Evolutionary conservation across 345 rosid genomes (phyloP).

Genomic region (Camelina neglecta): DNA sequence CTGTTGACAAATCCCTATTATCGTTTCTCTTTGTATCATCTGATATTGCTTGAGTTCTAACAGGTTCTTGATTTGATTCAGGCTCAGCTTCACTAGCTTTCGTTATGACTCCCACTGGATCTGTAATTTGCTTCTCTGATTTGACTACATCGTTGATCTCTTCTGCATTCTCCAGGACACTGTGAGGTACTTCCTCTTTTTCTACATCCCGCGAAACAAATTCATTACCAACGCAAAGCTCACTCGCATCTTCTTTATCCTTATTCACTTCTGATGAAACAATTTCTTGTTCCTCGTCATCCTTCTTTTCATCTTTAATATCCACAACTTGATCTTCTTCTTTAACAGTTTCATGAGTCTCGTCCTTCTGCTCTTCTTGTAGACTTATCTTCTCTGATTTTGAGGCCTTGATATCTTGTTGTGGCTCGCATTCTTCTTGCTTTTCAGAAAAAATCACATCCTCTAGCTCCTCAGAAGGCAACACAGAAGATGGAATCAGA

Average conservation of each 20-base stretch:
- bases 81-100: slow-evolving; percentile 12
- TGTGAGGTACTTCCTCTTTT: slow-evolving; percentile 13
- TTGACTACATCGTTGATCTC: slow-evolving; percentile 2
- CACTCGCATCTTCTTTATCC: slow-evolving; percentile 23
- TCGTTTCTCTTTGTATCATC: slow-evolving; percentile 9
- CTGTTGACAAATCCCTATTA: not conserved
- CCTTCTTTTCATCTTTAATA: slow-evolving; percentile 36
- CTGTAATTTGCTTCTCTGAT: slow-evolving; percentile 24
- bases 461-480: slow-evolving; percentile 32
- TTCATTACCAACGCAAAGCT: not conserved
- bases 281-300: slow-evolving; percentile 30
- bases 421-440: slow-evolving; percentile 22
- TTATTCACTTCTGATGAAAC: slow-evolving; percentile 10
- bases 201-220: not conserved
- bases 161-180: slow-evolving; percentile 13
- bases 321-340: slow-evolving; percentile 18
- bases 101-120: not conserved
- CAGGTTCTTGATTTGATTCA: slow-evolving; percentile 15
- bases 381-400: slow-evolving; percentile 11
- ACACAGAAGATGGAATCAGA: slow-evolving; percentile 24
- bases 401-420: slow-evolving; percentile 11
- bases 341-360: slow-evolving; percentile 32
- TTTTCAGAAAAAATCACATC: slow-evolving; percentile 24
- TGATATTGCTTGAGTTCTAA: slow-evolving; percentile 9
- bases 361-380: slow-evolving; percentile 37